These are phyloP conservation scores for Suaeda aralocaspica DNA, from an alignment of 148 eudicot species.

Conservation along the genomic window DNA sequence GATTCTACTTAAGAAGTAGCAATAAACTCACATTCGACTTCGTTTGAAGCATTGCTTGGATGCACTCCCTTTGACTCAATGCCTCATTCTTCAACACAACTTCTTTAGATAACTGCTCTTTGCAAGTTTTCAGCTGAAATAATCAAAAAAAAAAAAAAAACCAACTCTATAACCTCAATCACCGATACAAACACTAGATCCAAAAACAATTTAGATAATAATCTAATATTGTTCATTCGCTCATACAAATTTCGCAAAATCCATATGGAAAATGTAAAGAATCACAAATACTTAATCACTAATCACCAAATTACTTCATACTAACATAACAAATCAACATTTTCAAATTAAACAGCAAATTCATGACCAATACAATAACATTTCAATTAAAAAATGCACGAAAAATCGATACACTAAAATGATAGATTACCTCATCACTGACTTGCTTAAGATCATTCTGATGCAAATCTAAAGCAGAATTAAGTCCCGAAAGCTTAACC, in stretches of 20 bases:
- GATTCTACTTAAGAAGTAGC: background rate
- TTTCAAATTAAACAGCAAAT: background rate
- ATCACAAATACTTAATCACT: background rate
- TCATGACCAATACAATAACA: background rate
- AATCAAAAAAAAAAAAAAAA: too few relatives aligned
- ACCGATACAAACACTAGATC: background rate
- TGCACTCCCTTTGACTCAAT: constrained; percentile 40
- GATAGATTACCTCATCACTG: constrained; percentile 42
- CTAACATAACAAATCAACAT: background rate
- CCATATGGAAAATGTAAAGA: constrained; percentile 12
- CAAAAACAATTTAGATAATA: background rate
- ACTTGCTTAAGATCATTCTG: constrained; percentile 44
- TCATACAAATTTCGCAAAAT: too few relatives aligned
- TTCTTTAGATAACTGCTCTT: constrained; percentile 53
- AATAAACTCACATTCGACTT: constrained; percentile 50
- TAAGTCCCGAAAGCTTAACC: constrained; percentile 56
- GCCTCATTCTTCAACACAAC: constrained; percentile 48
- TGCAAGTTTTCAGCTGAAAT: constrained; percentile 52
- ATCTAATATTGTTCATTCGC: too few relatives aligned
- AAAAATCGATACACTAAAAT: background rate
- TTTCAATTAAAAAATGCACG: background rate
- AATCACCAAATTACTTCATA: background rate
- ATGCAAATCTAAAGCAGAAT: constrained; percentile 46
- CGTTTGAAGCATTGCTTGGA: constrained; percentile 45
- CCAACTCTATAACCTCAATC: background rate